Evolutionary conservation across 345 rosid genomes (phyloP).

Genomic region (Citrus sp.): DNA sequence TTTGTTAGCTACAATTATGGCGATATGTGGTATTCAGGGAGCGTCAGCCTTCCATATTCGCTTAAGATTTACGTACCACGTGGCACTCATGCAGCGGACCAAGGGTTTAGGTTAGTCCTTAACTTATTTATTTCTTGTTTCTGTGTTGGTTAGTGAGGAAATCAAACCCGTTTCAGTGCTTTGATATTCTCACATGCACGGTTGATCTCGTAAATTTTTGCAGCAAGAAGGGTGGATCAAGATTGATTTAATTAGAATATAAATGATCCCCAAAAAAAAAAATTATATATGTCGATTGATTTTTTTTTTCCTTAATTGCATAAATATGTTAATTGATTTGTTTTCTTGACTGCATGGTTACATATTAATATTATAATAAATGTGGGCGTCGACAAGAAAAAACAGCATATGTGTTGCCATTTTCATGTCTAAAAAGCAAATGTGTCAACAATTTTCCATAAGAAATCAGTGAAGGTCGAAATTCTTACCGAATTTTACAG

Average conservation of each 20-base stretch:
- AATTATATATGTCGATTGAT: too few relatives aligned
- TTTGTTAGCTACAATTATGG: not conserved
- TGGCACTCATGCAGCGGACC: not conserved
- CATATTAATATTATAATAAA: not conserved
- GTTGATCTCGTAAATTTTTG: not conserved
- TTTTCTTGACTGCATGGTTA: not conserved
- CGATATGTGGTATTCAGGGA: slow-evolving; percentile 5
- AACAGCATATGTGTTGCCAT: not conserved
- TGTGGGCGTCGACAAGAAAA: not conserved
- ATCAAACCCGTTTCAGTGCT: not conserved
- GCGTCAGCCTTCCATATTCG: not conserved
- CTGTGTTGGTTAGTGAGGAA: not conserved
- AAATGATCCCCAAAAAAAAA: not conserved
- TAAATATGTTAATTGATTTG: too few relatives aligned
- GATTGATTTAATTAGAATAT: not conserved
- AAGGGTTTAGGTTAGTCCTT: not conserved
- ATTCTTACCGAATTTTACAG: not conserved
- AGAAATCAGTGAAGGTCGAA: not conserved
- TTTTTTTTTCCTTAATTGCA: too few relatives aligned
- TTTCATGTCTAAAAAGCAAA: not conserved
- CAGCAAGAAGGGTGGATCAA: slow-evolving; percentile 13
- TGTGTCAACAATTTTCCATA: not conserved
- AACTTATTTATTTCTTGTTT: not conserved
- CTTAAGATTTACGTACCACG: not conserved
- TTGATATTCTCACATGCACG: slow-evolving; percentile 11